A percentile compares a stretch with the other conserved stretches of the same genome.
These are phyloP conservation scores for Mesembryanthemum crystallinum DNA, from an alignment of 148 eudicot genomes.

Conservation along the genomic window DNA sequence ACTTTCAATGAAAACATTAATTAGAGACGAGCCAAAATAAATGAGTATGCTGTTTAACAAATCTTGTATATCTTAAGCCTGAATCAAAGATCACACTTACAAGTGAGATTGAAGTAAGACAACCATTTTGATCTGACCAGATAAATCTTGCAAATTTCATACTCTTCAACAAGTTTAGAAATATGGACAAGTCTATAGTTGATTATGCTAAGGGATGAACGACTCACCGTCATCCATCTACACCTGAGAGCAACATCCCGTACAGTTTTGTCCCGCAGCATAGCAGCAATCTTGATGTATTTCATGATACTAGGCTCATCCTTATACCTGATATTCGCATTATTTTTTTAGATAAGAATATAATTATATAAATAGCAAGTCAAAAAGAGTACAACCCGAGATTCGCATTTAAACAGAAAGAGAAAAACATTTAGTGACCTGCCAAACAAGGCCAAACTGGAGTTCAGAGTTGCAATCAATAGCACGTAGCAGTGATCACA, in stretches of 20 bases:
- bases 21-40: background rate
- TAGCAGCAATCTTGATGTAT: constrained; percentile 83
- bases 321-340: constrained; percentile 47
- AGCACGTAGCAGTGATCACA: background rate
- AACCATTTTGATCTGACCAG: background rate
- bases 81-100: constrained; percentile 4
- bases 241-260: constrained; percentile 95
- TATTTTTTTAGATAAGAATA: too few relatives aligned
- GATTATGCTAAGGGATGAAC: constrained; percentile 18
- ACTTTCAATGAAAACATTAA: background rate
- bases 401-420: constrained; percentile 15
- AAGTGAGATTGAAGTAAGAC: background rate
- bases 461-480: background rate
- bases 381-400: too few relatives aligned
- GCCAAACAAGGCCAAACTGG: background rate
- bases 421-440: background rate
- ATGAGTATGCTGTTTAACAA: background rate
- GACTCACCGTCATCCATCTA: constrained; percentile 88
- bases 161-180: constrained; percentile 2
- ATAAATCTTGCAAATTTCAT: background rate
- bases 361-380: too few relatives aligned
- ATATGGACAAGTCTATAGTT: background rate
- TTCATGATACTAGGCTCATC: constrained; percentile 73
- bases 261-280: constrained; percentile 73
- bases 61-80: background rate